Base-by-base conservation (phyloP, 331 rosid genomes). In the Cucumis variabilis region DNA sequence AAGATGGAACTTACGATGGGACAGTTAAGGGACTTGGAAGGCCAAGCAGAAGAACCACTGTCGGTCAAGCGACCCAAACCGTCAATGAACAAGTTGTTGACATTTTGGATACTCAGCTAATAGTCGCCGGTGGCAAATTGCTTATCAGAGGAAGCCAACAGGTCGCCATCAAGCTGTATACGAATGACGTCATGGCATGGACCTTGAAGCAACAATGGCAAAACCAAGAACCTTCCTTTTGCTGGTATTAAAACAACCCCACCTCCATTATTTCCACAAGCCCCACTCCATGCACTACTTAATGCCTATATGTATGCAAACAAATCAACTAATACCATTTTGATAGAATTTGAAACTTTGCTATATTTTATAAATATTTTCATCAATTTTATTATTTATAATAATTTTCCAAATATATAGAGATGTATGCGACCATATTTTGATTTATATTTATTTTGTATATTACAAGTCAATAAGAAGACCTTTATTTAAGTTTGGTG, bases 51-150 rank as follows among this genome's bases (percentile, higher is more conserved):
- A 50, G 94, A 12, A 7, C 98, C 98, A 86, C 89, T 91, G 20
- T 94, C 98, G 72, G 90, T 88, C 60, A 94, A 87, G 23, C 30
- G 15, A 21, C 98, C 98, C 44, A 89, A 88, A 9, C 96, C 98
- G 19, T 11, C 55, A 15, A 96, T 19, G 0, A 0, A 65, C 2
- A 96, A 87, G 24, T 88, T 55, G 37, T 91, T 30, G 0, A 96
- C 19, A 25, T 89, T 16, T 10, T 41, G 67, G 74, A 96, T 92
- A 67, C 15, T 50, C 21, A 96, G 91, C 97, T 98, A 94, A 9
- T 65, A 80, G 11, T 85, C 72, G 5, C 25, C 20, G 23, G 6
- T 17, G 37, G 30, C 20, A 2, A 78, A 76, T 14, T 67, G 66
- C 37, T 77, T 58, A 0, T 82, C 75, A 1, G 13, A 30, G 14